Base-by-base conservation (phyloP, 345 rosid genomes). In the Aegle marmelos region DNA sequence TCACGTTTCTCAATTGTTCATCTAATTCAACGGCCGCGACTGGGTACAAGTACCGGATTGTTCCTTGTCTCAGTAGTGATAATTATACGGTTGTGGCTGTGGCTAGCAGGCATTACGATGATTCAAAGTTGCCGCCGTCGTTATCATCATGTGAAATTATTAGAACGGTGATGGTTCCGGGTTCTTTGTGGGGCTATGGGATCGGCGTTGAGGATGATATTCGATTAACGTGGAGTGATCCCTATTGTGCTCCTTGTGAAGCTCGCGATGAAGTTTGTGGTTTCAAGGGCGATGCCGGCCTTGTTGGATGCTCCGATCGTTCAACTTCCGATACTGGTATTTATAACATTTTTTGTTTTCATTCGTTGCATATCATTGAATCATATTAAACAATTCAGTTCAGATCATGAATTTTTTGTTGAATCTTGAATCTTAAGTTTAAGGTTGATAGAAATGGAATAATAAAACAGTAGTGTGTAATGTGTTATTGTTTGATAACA, bases 1-100 rank as follows among this genome's bases (percentile, higher is more conserved):
- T 80, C 81, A 80, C 81, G 41, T 75, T 84, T 25, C 74, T 84
- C 78, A 82, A 84, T 6, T 86, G 87, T 61, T 82, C 89, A 5
- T 33, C 50, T 0, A 62, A 48, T 9, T 45, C 17, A 14, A 21
- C 19, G 24, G 8, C 45, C 5, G 59, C 0, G 22, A 19, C 8
- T 53, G 64, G 4, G 2, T 0, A 57, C 9, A 25, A 65, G 17
- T n/a, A 14, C 60, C 70, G n/a, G 14, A 10, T 7, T 6, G 28
- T 86, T 25, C 8, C 22, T 6, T 87, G 88, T 70, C 85, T 83
- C 66, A 71, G 84, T 9, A 28, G 69, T 13, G 33, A 19, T 3
- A 66, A 81, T 39, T 73, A 77, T 53, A 77, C 81, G 0, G 58
- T 83, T 1, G 34, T 74, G 66, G 81, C 81, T 6, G 4, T 74